Evolutionary conservation across 23 red algal species (phyloP), one percentile per base, ranked within the genome.

Genomic region (Gracilariopsis chorda): DNA sequence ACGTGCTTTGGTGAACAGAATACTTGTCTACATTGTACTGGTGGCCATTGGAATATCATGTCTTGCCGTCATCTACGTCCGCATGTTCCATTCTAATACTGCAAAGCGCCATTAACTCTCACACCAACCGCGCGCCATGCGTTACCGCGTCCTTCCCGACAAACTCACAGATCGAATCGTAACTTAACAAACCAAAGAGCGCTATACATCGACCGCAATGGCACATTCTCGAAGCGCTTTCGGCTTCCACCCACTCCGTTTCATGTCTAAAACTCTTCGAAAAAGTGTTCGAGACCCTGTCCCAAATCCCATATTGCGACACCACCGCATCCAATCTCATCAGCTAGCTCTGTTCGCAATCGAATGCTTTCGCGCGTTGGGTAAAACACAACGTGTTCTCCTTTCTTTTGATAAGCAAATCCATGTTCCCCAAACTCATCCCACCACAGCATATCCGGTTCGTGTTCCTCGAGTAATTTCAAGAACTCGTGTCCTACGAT

Each of bases 1-100:
- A 21, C 48, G 84, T 10, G 94, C 94, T 20, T 56, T 96, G 53
- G 69, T 80, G 4, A 96, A 96, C 27, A 51, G 84, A 0, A 71
- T 96, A 25, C 80, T 90, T 48, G 65, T 96, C 12, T 96, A 91
- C 74, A 56, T 88, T 23, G 37, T 96, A 14, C 27, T 68, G 48
- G 80, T 37, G 1, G 21, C 86, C 39, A 80, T 92, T 55, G 94
- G 11, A 28, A 25, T 92, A 25, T 45, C 39, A 3, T 87, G 75
- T 42, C 14, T 80, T 21, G 88, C 60, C 24, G 51, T 96, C 34
- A 53, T 96, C 45, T 91, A 79, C 45, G 61, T 64, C 23, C 59
- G 91, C 64, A 35, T 94, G 13, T 86, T 87, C 33, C 80, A 80
- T 80, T n/a, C n/a, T n/a, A n/a, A n/a, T n/a, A n/a, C n/a, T n/a